phyloP scores from a whole-genome alignment of 2,329 filamentous ascomycete species.

The Neurospora sp. region DNA sequence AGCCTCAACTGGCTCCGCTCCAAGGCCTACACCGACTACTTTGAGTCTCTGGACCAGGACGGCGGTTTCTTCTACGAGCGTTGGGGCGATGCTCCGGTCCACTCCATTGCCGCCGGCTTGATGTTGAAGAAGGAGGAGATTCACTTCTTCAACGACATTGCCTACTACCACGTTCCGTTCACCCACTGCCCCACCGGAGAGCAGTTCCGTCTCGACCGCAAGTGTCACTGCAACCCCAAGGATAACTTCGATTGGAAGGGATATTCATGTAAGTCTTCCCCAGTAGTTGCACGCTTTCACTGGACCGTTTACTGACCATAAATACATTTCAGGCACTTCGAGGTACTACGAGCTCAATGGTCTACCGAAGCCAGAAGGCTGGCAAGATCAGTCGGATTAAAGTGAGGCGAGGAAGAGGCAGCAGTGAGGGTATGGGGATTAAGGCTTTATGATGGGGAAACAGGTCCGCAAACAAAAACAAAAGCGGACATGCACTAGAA shows the following conservation, averaged over 20 bases:
- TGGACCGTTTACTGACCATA: slow-evolving; percentile 12
- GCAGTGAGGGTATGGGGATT: neutral
- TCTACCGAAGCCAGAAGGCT: slow-evolving; percentile 75
- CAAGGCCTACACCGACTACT: slow-evolving; percentile 82
- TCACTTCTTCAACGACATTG: slow-evolving; percentile 98
- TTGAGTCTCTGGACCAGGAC: slow-evolving; percentile 75
- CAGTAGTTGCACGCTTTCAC: neutral
- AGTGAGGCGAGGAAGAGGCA: neutral
- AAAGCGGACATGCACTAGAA: neutral
- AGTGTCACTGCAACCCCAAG: slow-evolving; percentile 88
- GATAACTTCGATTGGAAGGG: slow-evolving; percentile 99
- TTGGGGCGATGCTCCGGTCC: slow-evolving; percentile 95
- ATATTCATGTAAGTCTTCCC: slow-evolving; percentile 71
- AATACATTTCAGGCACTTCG: slow-evolving; percentile 55
- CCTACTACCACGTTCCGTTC: slow-evolving; percentile 95
- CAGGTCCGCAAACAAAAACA: neutral
- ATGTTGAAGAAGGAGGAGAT: slow-evolving; percentile 88
- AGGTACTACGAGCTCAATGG: slow-evolving; percentile 78
- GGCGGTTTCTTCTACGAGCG: slow-evolving; percentile 99
- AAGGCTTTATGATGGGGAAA: neutral
- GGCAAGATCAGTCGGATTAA: slow-evolving; percentile 58
- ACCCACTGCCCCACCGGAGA: slow-evolving; percentile 94
- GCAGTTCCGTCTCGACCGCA: slow-evolving; percentile 70
- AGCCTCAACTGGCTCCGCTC: slow-evolving; percentile 90
- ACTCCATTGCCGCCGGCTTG: slow-evolving; percentile 88